Conservation (phyloP, 2,329 filamentous ascomycete genomes). For the Alternaria sp. region DNA sequence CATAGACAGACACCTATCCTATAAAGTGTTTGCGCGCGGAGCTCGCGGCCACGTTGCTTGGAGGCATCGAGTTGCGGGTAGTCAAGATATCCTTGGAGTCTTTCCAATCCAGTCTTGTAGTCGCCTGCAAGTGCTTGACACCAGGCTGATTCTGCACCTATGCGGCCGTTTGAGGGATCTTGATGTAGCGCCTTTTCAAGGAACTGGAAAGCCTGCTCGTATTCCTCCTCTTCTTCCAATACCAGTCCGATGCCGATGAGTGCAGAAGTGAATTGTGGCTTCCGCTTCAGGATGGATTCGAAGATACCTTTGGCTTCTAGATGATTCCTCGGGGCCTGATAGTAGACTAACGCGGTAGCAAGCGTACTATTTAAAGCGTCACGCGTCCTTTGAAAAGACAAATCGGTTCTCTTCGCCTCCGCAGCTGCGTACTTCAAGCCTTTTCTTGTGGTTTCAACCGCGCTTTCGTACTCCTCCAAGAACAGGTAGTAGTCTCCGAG, state of each 20-base stretch:
- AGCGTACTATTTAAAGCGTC: constrained; percentile 81
- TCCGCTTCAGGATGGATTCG: constrained; percentile 77
- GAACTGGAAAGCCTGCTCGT: constrained; percentile 80
- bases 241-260: constrained; percentile 91
- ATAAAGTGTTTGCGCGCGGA: constrained; percentile 87
- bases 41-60: constrained; percentile 68
- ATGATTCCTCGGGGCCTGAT: constrained; percentile 89
- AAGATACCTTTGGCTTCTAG: constrained; percentile 88
- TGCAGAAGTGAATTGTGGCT: constrained; percentile 78
- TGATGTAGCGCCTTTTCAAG: constrained; percentile 76
- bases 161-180: constrained; percentile 76
- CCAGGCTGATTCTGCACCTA: constrained; percentile 90
- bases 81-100: constrained; percentile 74
- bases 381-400: constrained; percentile 65
- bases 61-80: constrained; percentile 66
- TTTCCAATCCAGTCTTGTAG: constrained; percentile 70
- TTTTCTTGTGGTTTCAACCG: constrained; percentile 79
- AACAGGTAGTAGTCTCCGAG: constrained; percentile 84
- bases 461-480: constrained; percentile 83
- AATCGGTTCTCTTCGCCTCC: constrained; percentile 71
- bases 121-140: constrained; percentile 85
- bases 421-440: constrained; percentile 68
- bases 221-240: constrained; percentile 92
- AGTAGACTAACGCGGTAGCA: constrained; percentile 86
- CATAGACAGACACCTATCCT: constrained; percentile 87